A percentile compares a stretch with the other conserved stretches of the same genome.
These are phyloP conservation scores for Millerago galiae DNA, from an alignment of 805 yeast species.

Conservation along the genomic window DNA sequence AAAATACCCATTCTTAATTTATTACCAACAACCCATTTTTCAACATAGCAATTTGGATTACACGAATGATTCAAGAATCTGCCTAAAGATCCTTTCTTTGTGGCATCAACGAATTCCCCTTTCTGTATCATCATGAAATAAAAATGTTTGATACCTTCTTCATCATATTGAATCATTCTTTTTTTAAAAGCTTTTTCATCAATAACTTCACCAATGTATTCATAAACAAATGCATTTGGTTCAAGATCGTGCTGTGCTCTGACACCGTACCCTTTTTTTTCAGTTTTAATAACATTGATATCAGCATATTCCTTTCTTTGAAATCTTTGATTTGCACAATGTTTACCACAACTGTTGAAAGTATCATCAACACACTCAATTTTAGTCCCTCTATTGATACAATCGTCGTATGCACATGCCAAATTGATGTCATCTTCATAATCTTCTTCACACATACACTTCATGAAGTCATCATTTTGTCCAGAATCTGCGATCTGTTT, in stretches of 20 bases:
- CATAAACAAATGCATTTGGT: constrained; percentile 73
- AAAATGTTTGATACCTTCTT: constrained; percentile 66
- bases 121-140: constrained; percentile 94
- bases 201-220: constrained; percentile 91
- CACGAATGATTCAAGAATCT: constrained; percentile 95
- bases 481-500: constrained; percentile 63
- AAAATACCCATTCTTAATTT: constrained; percentile 92
- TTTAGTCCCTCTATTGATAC: constrained; percentile 87
- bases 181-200: constrained; percentile 69
- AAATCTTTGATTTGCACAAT: constrained; percentile 84
- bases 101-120: constrained; percentile 93
- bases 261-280: constrained; percentile 84
- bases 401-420: constrained; percentile 85
- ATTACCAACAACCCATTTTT: constrained; percentile 94
- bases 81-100: constrained; percentile 80
- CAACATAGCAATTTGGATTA: constrained; percentile 89
- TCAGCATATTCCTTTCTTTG: constrained; percentile 68
- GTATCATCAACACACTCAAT: constrained; percentile 82
- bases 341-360: constrained; percentile 54
- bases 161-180: constrained; percentile 71
- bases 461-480: constrained; percentile 72
- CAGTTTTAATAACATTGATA: constrained; percentile 80
- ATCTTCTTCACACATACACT: constrained; percentile 77
- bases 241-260: constrained; percentile 57
- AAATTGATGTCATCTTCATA: constrained; percentile 36